Conservation (phyloP, 352 stramenopile genomes). For the Ophiocytium majus region DNA sequence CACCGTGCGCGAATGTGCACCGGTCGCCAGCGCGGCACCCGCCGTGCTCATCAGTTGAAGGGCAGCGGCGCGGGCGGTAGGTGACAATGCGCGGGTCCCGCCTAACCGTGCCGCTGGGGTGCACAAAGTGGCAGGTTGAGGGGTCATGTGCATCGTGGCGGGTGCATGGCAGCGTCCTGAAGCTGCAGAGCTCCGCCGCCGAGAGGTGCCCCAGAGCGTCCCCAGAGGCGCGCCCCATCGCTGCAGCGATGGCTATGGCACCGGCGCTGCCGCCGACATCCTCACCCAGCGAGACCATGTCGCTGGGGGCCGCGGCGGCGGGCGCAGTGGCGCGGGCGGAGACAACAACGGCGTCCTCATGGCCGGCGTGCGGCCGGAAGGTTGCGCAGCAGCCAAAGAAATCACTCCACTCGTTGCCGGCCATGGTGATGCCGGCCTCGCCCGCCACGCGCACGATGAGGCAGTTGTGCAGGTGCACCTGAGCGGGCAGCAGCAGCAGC, state of each 20-base stretch:
- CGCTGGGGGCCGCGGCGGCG: neutral
- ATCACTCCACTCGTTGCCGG: slow-evolving; percentile 31
- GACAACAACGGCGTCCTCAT: no score
- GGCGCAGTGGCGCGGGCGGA: neutral
- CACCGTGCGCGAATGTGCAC: neutral
- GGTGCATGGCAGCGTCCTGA: slow-evolving; percentile 31
- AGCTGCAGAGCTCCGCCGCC: slow-evolving; percentile 40
- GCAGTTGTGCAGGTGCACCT: slow-evolving; percentile 23
- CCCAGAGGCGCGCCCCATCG: slow-evolving; percentile 16
- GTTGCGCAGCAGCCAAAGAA: slow-evolving; percentile 40
- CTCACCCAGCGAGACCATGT: neutral
- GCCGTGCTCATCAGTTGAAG: neutral
- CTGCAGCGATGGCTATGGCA: neutral
- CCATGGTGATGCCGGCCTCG: slow-evolving; percentile 25
- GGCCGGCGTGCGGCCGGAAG: neutral
- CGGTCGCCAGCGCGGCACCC: neutral
- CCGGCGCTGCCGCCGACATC: neutral
- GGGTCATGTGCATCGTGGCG: neutral
- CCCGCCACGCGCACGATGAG: slow-evolving; percentile 11
- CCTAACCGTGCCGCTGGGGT: slow-evolving; percentile 20
- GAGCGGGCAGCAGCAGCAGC: no score
- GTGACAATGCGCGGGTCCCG: slow-evolving; percentile 40
- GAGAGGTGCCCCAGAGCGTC: slow-evolving; percentile 44
- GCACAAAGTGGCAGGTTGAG: neutral
- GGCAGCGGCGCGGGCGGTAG: slow-evolving; percentile 37